These are phyloP conservation scores for Euptelea pleiosperma DNA, from an alignment of 164 flowering plant species.

Conservation along the genomic window DNA sequence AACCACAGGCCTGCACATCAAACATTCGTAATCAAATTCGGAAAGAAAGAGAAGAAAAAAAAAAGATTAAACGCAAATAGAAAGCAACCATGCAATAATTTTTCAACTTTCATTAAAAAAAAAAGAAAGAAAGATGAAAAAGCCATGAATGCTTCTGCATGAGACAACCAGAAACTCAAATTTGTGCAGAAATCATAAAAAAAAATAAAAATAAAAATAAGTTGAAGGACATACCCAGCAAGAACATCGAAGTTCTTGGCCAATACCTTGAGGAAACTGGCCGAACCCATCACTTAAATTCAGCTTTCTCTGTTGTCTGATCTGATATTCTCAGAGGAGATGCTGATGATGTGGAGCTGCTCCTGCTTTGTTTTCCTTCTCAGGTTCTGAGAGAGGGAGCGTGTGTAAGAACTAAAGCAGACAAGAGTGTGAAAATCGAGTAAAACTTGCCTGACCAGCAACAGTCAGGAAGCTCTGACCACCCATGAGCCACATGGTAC, in stretches of 20 bases:
- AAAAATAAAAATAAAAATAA: neutral
- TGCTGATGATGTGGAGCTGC: no score
- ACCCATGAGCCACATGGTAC: no score
- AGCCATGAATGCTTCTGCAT: neutral
- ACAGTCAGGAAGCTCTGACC: no score
- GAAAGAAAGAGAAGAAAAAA: no score
- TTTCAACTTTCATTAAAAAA: neutral
- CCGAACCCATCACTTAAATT: slow-evolving; percentile 40
- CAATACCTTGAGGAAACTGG: slow-evolving; percentile 55
- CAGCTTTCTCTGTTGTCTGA: neutral
- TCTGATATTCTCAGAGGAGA: neutral
- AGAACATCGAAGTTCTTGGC: slow-evolving; percentile 66
- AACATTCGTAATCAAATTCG: no score
- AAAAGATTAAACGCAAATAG: slow-evolving; percentile 5
- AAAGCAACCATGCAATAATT: no score
- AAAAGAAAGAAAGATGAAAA: neutral
- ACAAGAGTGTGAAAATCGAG: no score
- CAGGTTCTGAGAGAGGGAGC: no score
- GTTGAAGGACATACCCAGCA: slow-evolving; percentile 49
- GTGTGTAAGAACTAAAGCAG: no score
- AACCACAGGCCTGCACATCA: slow-evolving; percentile 69
- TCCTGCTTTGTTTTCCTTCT: neutral
- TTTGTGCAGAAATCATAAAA: neutral
- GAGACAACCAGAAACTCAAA: neutral
- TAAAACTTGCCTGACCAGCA: no score